Percentiles rank a stretch among this genome's conserved stretches.
phyloP scores from a whole-genome alignment of 129 eudicot genomes.

The Helianthus tuberosus region DNA sequence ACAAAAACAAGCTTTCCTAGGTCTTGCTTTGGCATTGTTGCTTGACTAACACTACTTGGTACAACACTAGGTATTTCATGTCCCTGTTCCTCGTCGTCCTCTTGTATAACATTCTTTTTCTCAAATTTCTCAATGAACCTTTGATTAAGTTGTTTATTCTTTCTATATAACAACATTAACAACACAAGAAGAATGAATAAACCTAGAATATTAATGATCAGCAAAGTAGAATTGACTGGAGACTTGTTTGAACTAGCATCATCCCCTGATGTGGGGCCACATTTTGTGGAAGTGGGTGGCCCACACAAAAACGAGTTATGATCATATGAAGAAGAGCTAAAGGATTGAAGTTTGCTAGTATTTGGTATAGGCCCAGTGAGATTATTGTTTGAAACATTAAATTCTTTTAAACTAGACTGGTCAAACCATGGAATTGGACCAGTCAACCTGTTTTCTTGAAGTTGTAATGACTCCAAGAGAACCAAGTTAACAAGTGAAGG shows the following conservation, averaged over 20 bases:
- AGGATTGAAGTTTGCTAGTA: constrained; percentile 43
- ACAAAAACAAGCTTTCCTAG: constrained; percentile 48
- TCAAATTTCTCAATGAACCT: constrained; percentile 28
- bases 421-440: constrained; percentile 54
- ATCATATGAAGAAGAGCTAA: constrained; percentile 37
- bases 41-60: neutral
- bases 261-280: constrained; percentile 18
- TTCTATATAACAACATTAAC: constrained; percentile 51
- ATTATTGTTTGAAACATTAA: constrained; percentile 58
- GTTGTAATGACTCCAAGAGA: constrained; percentile 47
- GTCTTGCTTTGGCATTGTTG: constrained; percentile 24
- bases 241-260: constrained; percentile 18
- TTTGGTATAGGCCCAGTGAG: constrained; percentile 57
- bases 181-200: constrained; percentile 40
- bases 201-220: constrained; percentile 38
- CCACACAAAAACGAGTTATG: constrained; percentile 55
- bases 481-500: constrained; percentile 42
- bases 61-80: constrained; percentile 13
- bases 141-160: constrained; percentile 35
- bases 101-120: constrained; percentile 1
- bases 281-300: constrained; percentile 36
- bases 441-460: constrained; percentile 49
- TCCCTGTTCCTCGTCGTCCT: constrained; percentile 23
- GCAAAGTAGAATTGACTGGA: constrained; percentile 20
- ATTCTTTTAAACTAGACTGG: constrained; percentile 45